Percentiles rank a stretch among this genome's conserved stretches.
phyloP scores from a whole-genome alignment of 163 green algal genomes.

The Chloromonas sp. region DNA sequence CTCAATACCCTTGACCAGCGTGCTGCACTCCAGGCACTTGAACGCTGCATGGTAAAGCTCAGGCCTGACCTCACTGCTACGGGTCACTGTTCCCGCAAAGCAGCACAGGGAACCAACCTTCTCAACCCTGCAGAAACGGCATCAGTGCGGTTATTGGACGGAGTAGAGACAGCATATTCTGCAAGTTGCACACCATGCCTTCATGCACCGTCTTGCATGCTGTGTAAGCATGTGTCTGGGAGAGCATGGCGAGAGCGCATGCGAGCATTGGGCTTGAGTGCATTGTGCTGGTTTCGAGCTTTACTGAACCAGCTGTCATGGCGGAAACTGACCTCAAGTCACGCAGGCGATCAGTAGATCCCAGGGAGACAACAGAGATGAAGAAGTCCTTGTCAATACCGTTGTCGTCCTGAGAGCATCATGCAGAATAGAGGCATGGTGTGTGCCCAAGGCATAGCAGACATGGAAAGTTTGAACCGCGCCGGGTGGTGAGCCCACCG shows the following conservation, averaged over 20 bases:
- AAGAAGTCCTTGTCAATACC: slow-evolving; percentile 77
- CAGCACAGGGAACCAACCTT: slow-evolving; percentile 77
- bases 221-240: not conserved
- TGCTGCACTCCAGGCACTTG: slow-evolving; percentile 80
- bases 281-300: not conserved
- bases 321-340: slow-evolving; percentile 11
- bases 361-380: slow-evolving; percentile 74
- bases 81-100: slow-evolving; percentile 90
- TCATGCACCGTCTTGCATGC: not conserved
- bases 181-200: not conserved
- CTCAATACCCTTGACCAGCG: slow-evolving; percentile 60
- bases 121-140: slow-evolving; percentile 13
- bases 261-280: not conserved
- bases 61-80: slow-evolving; percentile 89
- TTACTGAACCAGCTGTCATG: too few species aligned
- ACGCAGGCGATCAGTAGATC: slow-evolving; percentile 18
- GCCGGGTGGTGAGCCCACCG: not conserved
- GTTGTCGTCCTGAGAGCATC: slow-evolving; percentile 65
- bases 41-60: slow-evolving; percentile 92
- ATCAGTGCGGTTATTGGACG: not conserved
- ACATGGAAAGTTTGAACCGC: too few species aligned
- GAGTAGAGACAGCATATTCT: not conserved
- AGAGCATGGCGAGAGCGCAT: not conserved
- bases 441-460: not conserved
- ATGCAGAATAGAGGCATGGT: not conserved